phyloP scores from a whole-genome alignment of 2,329 filamentous ascomycete species.

The Colletotrichum chlorophyti region DNA sequence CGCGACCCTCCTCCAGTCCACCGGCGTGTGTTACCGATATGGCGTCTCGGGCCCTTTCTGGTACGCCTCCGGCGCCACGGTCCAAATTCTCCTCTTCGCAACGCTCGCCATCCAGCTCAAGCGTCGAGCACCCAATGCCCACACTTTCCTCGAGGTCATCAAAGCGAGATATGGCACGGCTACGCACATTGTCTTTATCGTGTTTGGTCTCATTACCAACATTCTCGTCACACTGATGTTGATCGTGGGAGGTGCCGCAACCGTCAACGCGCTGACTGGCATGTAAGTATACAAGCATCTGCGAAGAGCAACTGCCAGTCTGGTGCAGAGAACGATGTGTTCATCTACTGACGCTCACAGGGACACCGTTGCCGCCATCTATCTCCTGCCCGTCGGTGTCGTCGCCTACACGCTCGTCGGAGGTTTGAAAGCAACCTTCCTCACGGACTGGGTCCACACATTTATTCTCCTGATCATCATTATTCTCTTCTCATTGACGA shows the following conservation, averaged over 20 bases:
- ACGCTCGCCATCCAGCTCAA: conserved; percentile 85
- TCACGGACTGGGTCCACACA: conserved; percentile 81
- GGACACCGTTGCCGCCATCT: conserved; percentile 74
- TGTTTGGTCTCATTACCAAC: conserved; percentile 80
- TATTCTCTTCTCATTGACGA: conserved; percentile 77
- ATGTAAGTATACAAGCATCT: too few relatives aligned
- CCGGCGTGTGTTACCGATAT: conserved; percentile 77
- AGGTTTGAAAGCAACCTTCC: conserved; percentile 79
- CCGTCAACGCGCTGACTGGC: conserved; percentile 55
- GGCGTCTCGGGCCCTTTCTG: conserved; percentile 60
- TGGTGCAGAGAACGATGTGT: too few relatives aligned
- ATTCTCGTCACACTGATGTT: conserved; percentile 79
- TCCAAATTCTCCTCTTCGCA: conserved; percentile 85
- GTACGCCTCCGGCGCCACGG: conserved; percentile 68
- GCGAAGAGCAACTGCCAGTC: too few relatives aligned
- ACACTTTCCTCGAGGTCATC: conserved; percentile 78
- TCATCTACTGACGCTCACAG: background rate
- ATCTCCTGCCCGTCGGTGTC: conserved; percentile 80
- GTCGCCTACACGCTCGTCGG: conserved; percentile 73
- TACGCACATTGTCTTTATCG: conserved; percentile 75
- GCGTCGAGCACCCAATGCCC: conserved; percentile 78
- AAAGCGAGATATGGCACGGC: conserved; percentile 71
- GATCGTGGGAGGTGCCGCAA: conserved; percentile 80
- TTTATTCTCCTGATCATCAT: conserved; percentile 79
- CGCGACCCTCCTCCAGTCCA: conserved; percentile 74